Evolutionary conservation across 148 eudicot genomes (phyloP).

Genomic region (Rheum nobile): DNA sequence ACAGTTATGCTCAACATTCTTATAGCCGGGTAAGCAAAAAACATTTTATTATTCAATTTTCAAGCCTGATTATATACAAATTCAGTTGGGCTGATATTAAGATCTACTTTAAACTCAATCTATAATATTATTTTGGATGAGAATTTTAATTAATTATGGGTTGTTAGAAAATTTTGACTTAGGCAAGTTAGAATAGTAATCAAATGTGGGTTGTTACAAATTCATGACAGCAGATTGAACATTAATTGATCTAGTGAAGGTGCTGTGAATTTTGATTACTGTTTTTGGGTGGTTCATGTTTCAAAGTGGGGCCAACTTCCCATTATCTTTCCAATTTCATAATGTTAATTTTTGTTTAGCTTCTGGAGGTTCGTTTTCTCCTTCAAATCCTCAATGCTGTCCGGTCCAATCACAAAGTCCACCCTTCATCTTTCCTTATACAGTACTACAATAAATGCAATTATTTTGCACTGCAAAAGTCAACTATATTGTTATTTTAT

Average conservation of each 20-base stretch:
- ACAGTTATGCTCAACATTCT: conserved; percentile 89
- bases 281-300: neutral
- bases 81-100: too few species aligned
- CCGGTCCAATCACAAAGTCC: neutral
- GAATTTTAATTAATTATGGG: too few species aligned
- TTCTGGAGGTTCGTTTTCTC: neutral
- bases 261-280: neutral
- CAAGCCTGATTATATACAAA: too few species aligned
- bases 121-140: too few species aligned
- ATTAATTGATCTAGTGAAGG: neutral
- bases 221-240: neutral
- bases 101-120: too few species aligned
- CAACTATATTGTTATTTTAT: conserved; percentile 3
- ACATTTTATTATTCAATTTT: too few species aligned
- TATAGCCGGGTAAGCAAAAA: conserved; percentile 63
- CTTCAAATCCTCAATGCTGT: neutral
- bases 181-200: too few species aligned
- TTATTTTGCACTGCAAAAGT: neutral
- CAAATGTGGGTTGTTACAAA: conserved; percentile 4
- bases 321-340: neutral
- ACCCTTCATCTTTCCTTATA: neutral
- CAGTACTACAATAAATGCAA: neutral
- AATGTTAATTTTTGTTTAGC: neutral
- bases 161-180: too few species aligned
- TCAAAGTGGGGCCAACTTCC: neutral